phyloP scores from a whole-genome alignment of 768 basidiomycete genomes.

The Lentinula lateritia region DNA sequence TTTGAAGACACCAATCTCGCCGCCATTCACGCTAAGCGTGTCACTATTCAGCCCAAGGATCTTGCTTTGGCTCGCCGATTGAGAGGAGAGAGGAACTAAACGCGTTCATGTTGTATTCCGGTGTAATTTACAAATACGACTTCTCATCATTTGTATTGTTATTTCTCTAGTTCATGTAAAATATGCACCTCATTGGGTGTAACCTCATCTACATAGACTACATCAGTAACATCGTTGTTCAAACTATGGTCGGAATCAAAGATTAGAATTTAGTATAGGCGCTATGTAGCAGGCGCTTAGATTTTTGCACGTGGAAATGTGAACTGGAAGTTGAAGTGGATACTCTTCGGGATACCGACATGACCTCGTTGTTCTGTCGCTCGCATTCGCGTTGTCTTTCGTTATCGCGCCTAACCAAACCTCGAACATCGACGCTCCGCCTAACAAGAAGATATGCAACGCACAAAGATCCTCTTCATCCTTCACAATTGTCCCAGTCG shows the following conservation, averaged over 20 bases:
- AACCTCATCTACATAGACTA: background rate
- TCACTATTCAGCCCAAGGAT: slow-evolving; percentile 61
- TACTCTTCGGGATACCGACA: background rate
- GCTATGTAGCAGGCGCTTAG: background rate
- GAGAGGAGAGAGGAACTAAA: slow-evolving; percentile 37
- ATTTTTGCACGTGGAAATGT: background rate
- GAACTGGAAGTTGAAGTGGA: too few species aligned
- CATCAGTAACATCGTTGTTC: too few species aligned
- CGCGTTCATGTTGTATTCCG: background rate
- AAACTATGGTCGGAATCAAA: too few species aligned
- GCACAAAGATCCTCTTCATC: slow-evolving; percentile 34
- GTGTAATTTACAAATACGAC: background rate
- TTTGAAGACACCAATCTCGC: slow-evolving; percentile 67
- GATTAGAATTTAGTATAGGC: background rate
- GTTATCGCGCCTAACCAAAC: background rate
- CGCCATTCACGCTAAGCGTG: slow-evolving; percentile 56
- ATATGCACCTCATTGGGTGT: too few species aligned
- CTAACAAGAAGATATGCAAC: slow-evolving; percentile 38
- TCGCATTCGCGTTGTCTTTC: background rate
- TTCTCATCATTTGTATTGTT: background rate
- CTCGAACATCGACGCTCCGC: background rate
- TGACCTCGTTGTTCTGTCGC: slow-evolving; percentile 1
- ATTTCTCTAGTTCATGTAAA: background rate
- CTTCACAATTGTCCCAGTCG: slow-evolving; percentile 56
- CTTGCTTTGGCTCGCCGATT: slow-evolving; percentile 50